Evolutionary conservation across 805 yeast species (phyloP).

Genomic region (Yarrowia sp.): DNA sequence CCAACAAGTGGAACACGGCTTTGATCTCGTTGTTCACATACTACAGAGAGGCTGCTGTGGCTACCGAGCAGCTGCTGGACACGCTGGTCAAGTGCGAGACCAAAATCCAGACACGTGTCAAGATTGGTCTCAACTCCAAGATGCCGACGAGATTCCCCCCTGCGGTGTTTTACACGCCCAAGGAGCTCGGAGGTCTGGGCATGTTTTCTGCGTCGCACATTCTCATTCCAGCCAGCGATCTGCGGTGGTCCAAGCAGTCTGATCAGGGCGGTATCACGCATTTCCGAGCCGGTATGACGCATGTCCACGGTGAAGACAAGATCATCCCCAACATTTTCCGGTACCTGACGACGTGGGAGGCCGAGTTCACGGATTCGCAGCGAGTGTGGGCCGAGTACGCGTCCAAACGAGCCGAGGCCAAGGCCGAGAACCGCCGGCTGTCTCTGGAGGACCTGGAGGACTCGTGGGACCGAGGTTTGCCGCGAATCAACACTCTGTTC

Average conservation of each 20-base stretch:
- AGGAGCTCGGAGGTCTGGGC: conserved; percentile 96
- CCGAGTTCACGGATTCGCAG: conserved; percentile 91
- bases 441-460: conserved; percentile 94
- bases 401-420: conserved; percentile 83
- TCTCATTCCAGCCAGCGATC: conserved; percentile 89
- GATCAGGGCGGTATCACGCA: conserved; percentile 88
- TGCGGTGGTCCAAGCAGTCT: conserved; percentile 90
- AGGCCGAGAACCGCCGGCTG: conserved; percentile 80
- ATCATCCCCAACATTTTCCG: conserved; percentile 92
- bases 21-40: conserved; percentile 84
- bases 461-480: conserved; percentile 96
- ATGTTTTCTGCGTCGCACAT: conserved; percentile 98
- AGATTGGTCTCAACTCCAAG: conserved; percentile 92
- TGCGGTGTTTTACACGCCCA: conserved; percentile 96
- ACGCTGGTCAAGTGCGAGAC: conserved; percentile 89
- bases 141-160: conserved; percentile 99
- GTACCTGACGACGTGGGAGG: conserved; percentile 95
- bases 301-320: conserved; percentile 68
- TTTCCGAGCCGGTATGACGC: conserved; percentile 89
- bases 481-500: conserved; percentile 92
- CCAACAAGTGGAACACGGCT: conserved; percentile 95
- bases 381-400: conserved; percentile 99
- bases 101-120: conserved; percentile 89
- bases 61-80: conserved; percentile 80
- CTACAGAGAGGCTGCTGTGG: conserved; percentile 89